Percentiles rank a stretch among this genome's conserved stretches.
phyloP scores from a whole-genome alignment of 306 rosid genomes.

The Cucurbita argyrosperma region DNA sequence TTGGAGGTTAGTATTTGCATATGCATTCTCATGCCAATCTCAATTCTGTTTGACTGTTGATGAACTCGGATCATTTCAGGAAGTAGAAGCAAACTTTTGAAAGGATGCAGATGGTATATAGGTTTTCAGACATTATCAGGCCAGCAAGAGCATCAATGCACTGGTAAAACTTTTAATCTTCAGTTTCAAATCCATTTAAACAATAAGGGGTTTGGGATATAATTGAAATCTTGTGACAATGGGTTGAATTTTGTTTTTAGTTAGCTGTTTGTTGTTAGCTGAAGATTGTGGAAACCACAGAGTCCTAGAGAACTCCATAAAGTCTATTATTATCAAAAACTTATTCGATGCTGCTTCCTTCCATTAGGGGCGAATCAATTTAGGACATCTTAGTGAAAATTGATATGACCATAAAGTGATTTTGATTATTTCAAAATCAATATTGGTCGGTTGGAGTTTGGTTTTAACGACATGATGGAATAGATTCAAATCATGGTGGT shows the following conservation, averaged over 20 bases:
- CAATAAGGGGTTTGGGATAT: neutral
- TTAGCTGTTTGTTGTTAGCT: neutral
- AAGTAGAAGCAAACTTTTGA: neutral
- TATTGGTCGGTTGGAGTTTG: no score
- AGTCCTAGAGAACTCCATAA: neutral
- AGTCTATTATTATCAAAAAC: neutral
- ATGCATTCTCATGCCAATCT: neutral
- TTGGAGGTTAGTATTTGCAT: conserved; percentile 3
- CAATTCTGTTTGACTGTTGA: neutral
- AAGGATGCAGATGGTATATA: neutral
- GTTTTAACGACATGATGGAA: no score
- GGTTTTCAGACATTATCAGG: neutral
- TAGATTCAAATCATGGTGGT: no score
- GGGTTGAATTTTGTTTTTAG: neutral
- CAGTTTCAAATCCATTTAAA: neutral
- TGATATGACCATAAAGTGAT: neutral
- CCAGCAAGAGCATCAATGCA: neutral
- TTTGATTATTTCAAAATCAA: neutral
- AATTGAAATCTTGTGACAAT: neutral
- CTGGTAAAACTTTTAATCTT: neutral
- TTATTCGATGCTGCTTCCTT: neutral
- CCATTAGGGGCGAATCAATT: neutral
- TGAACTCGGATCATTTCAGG: neutral
- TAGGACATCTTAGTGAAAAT: neutral
- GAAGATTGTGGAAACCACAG: neutral